Conservation (phyloP, 2,329 filamentous ascomycete species). For the Sporothrix euskadiensis region DNA sequence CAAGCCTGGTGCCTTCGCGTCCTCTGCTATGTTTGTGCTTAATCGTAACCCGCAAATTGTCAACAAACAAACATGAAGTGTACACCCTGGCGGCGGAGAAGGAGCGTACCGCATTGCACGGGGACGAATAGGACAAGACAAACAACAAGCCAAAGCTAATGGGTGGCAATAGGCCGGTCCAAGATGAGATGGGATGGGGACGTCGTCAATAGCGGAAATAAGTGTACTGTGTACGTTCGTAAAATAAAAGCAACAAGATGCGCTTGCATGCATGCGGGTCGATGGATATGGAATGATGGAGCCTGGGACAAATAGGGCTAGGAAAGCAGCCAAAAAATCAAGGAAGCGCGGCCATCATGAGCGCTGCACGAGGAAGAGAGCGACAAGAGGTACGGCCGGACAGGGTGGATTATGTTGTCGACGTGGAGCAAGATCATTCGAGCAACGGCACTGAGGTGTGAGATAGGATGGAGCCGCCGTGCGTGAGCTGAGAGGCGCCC, state of each 20-base stretch:
- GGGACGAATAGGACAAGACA: not conserved
- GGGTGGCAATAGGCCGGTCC: not conserved
- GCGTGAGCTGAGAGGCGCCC: slow-evolving; percentile 3
- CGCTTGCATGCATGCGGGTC: not conserved
- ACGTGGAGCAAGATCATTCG: slow-evolving; percentile 27
- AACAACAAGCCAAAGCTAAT: not conserved
- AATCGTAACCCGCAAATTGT: not conserved
- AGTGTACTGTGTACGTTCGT: too few species aligned
- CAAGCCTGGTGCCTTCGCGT: too few species aligned
- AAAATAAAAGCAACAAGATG: not conserved
- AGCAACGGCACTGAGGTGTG: slow-evolving; percentile 5
- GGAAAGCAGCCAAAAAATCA: not conserved
- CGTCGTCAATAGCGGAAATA: not conserved
- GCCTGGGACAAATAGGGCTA: not conserved
- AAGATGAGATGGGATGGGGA: not conserved
- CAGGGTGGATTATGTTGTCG: slow-evolving; percentile 24
- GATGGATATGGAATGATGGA: not conserved
- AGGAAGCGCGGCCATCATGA: not conserved
- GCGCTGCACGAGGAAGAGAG: not conserved
- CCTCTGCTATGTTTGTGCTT: not conserved
- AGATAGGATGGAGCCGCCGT: not conserved
- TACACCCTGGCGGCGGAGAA: not conserved
- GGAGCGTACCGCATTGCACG: not conserved
- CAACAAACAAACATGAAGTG: not conserved
- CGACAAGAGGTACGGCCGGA: not conserved